A percentile compares a stretch with the other conserved stretches of the same genome.
These are phyloP conservation scores for Fusarium pseudocircinatum DNA, from an alignment of 2,329 filamentous ascomycete genomes.

Conservation along the genomic window DNA sequence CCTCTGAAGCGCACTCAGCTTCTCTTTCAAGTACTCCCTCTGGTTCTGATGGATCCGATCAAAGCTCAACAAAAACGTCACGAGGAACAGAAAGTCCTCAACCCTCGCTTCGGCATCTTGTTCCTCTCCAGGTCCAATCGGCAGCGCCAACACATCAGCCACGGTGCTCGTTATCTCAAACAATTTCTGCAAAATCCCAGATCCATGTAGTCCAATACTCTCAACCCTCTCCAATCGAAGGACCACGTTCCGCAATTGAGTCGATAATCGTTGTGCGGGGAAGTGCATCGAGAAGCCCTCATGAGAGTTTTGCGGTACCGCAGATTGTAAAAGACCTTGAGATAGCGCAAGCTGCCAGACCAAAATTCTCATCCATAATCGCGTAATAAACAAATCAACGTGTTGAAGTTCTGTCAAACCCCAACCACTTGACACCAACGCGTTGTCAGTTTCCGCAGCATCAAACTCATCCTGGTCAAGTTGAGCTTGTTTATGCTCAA, in stretches of 20 bases:
- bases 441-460: conserved; percentile 41
- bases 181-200: conserved; percentile 66
- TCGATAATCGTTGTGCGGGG: conserved; percentile 50
- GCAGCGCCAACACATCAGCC: conserved; percentile 65
- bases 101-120: conserved; percentile 59
- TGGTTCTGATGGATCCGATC: conserved; percentile 58
- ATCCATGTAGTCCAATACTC: conserved; percentile 65
- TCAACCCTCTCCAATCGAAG: conserved; percentile 47
- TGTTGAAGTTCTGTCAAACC: conserved; percentile 51
- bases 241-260: conserved; percentile 51
- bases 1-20: conserved; percentile 48
- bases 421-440: conserved; percentile 37
- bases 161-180: conserved; percentile 70
- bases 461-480: conserved; percentile 52
- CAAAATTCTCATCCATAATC: conserved; percentile 54
- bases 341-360: conserved; percentile 55
- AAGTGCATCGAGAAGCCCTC: conserved; percentile 53
- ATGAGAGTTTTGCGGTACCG: conserved; percentile 45
- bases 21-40: conserved; percentile 53
- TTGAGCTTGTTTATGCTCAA: conserved; percentile 53
- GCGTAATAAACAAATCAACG: conserved; percentile 52
- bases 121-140: conserved; percentile 50
- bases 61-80: conserved; percentile 62
- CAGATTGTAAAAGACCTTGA: conserved; percentile 50
- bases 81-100: conserved; percentile 63